Conservation (phyloP, 352 stramenopile species). For the Phytopythium chamaehyphon region DNA sequence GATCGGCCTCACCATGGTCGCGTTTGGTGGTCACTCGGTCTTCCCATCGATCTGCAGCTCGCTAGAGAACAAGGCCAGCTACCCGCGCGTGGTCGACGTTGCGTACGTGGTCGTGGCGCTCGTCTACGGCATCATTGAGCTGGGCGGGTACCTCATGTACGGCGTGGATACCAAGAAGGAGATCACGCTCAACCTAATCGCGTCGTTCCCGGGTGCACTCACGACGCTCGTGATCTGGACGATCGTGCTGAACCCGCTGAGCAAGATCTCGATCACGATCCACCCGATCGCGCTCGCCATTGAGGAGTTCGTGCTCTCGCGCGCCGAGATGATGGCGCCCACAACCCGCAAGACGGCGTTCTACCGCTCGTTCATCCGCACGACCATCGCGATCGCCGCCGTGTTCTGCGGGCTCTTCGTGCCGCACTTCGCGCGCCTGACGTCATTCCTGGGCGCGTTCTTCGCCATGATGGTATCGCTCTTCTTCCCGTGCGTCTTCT, state of each 20-base stretch:
- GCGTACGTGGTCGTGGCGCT: slow-evolving; percentile 68
- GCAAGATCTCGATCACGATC: slow-evolving; percentile 85
- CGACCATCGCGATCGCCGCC: slow-evolving; percentile 41
- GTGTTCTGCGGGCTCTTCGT: slow-evolving; percentile 71
- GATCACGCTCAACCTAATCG: slow-evolving; percentile 83
- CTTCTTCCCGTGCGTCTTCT: slow-evolving; percentile 82
- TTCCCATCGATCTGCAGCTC: slow-evolving; percentile 90
- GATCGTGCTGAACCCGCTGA: slow-evolving; percentile 86
- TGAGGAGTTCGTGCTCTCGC: slow-evolving; percentile 68
- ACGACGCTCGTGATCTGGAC: slow-evolving; percentile 73
- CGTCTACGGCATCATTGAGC: slow-evolving; percentile 73
- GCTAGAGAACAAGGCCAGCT: slow-evolving; percentile 56
- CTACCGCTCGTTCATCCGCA: slow-evolving; percentile 65
- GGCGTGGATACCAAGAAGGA: slow-evolving; percentile 77
- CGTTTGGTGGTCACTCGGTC: slow-evolving; percentile 83
- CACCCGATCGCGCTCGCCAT: slow-evolving; percentile 73
- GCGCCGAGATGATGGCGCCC: slow-evolving; percentile 25
- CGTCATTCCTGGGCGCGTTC: slow-evolving; percentile 81
- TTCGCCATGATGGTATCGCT: slow-evolving; percentile 82
- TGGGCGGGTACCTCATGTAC: slow-evolving; percentile 84
- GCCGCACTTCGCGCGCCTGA: slow-evolving; percentile 81
- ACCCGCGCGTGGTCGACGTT: slow-evolving; percentile 63
- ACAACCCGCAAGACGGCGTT: slow-evolving; percentile 30
- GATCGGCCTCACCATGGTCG: slow-evolving; percentile 86
- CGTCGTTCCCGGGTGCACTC: slow-evolving; percentile 48